Evolutionary conservation across 768 basidiomycete genomes (phyloP), one percentile per base, ranked within the genome.

Genomic region (Lyophyllum atratum): DNA sequence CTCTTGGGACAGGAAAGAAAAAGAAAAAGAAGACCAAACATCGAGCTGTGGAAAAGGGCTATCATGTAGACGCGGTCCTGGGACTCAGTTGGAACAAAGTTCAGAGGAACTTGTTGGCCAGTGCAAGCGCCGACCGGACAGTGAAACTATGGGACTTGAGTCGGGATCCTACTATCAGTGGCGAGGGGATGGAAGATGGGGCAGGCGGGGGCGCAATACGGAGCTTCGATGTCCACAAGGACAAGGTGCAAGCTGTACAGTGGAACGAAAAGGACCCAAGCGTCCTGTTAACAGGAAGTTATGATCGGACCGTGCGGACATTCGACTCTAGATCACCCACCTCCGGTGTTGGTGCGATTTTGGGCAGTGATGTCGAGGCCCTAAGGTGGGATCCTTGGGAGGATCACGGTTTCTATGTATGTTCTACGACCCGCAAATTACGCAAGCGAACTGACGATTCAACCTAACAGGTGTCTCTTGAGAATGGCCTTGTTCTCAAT

Each of bases 61-160:
- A 94, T 66, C 97, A 98, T 70, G 92, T 96, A 66, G 95, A 96
- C 61, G 92, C 95, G 5, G 91, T 99, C 39, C 85, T 98, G n/a
- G 81, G 85, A 0, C 82, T 98, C 42, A 91, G 91, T 52, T 98
- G 97, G 96, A 98, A 98, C 67, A 87, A 80, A 54, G 76, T 80
- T 2, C 93, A 96, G 66, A 81, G 94, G n/a, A 93, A 95, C 65
- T 77, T 98, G 47, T 80, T 99, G 6, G 92, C 96, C 0, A 93
- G 91, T 46, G 92, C 92, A 3, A 93, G 90, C 52, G 96, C 97
- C 1, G 97, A 99, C 74, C 82, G 86, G 52, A 98, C 96, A 0
- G 93, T 99, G 59, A 99, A 99, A 73, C 75, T 99, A 25, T 99
- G 96, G 97, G 97, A 99, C 76, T 79, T 99, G 52, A 88, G 81